Conservation (phyloP, 352 stramenopile species). For the Globisporangium nagaii region DNA sequence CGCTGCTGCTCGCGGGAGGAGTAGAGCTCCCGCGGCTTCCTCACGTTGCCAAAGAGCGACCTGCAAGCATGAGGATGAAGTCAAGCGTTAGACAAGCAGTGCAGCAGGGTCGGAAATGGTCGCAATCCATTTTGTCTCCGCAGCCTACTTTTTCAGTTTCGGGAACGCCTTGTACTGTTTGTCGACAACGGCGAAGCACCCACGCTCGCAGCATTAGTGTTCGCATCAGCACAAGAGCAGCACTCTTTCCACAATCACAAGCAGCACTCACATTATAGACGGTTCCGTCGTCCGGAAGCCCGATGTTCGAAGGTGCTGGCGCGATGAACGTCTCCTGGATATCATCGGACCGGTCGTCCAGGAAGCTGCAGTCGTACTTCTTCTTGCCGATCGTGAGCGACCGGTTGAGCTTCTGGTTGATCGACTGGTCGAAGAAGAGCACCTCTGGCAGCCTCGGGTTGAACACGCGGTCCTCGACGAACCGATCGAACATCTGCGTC, state of each 20-base stretch:
- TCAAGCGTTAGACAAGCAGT: too few relatives aligned
- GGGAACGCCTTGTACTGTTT: constrained; percentile 82
- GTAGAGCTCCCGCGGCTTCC: constrained; percentile 71
- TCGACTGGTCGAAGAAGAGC: constrained; percentile 82
- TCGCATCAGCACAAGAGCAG: background rate
- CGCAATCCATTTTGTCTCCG: too few relatives aligned
- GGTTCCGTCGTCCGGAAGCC: constrained; percentile 68
- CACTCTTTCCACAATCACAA: background rate
- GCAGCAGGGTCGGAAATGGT: too few relatives aligned
- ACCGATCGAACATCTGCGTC: constrained; percentile 84
- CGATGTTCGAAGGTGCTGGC: constrained; percentile 72
- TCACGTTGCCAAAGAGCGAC: constrained; percentile 61
- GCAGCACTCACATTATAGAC: constrained; percentile 60
- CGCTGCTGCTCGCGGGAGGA: constrained; percentile 65
- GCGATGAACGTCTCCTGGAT: constrained; percentile 83
- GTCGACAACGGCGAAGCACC: background rate
- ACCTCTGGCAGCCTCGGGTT: constrained; percentile 62
- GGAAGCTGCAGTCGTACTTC: constrained; percentile 80
- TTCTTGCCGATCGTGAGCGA: constrained; percentile 71
- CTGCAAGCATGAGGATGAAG: too few relatives aligned
- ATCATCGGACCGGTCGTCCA: constrained; percentile 68
- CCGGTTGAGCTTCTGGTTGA: constrained; percentile 83
- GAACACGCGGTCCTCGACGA: constrained; percentile 73
- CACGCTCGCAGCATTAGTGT: background rate
- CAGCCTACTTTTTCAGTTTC: constrained; percentile 64